Evolutionary conservation across 257 asterid genomes (phyloP).

Genomic region (Coffea canephora): DNA sequence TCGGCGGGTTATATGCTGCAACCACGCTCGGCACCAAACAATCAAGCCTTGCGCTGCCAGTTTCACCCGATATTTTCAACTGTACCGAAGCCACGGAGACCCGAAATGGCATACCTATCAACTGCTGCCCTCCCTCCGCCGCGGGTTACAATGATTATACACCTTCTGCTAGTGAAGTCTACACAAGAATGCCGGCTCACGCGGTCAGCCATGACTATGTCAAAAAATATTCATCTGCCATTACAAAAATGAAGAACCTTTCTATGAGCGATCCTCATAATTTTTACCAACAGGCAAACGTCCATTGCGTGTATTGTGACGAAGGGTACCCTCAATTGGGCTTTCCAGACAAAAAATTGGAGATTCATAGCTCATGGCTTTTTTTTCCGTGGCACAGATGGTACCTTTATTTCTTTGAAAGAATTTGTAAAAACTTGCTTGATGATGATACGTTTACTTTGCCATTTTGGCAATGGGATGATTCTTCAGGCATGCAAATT

Average conservation of each 20-base stretch:
- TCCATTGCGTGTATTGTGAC: too few relatives aligned
- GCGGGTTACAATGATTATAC: too few relatives aligned
- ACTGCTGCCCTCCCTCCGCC: too few relatives aligned
- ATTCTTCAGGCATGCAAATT: background rate
- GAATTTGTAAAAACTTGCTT: conserved; percentile 32
- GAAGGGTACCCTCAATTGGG: too few relatives aligned
- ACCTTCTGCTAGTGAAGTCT: too few relatives aligned
- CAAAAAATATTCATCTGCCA: too few relatives aligned
- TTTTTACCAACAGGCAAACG: too few relatives aligned
- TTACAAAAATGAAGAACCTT: too few relatives aligned
- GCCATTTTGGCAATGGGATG: conserved; percentile 42
- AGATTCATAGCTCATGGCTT: conserved; percentile 23
- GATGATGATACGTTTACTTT: conserved; percentile 34
- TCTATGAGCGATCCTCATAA: too few relatives aligned
- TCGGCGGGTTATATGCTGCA: conserved; percentile 21
- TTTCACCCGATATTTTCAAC: conserved; percentile 15
- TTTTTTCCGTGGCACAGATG: conserved; percentile 56
- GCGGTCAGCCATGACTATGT: too few relatives aligned
- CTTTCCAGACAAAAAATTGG: too few relatives aligned
- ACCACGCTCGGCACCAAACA: conserved; percentile 1
- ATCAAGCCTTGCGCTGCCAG: conserved; percentile 7
- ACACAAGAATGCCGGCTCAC: too few relatives aligned
- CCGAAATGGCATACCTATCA: background rate
- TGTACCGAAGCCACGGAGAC: background rate
- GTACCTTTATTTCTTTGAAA: conserved; percentile 23